phyloP scores from a whole-genome alignment of 192 early-diverging fungal genomes.

The Phlyctochytrium arcticum region DNA sequence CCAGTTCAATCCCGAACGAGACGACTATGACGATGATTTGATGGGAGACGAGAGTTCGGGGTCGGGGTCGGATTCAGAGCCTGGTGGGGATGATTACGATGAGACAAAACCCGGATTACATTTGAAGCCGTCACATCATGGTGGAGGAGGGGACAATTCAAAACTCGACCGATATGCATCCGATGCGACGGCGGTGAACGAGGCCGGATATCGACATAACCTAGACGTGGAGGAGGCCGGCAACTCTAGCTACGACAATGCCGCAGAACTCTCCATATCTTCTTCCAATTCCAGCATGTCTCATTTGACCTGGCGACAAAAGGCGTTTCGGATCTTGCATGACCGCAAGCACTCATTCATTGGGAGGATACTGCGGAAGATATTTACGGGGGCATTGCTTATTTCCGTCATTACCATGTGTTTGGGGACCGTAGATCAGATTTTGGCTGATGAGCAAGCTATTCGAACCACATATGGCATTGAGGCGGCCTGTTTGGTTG shows the following conservation, averaged over 20 bases:
- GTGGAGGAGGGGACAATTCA: no score
- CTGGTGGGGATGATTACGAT: no score
- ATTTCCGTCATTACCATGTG: constrained; percentile 23
- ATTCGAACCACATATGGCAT: neutral
- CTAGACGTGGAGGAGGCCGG: neutral
- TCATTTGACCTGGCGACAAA: neutral
- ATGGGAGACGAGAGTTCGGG: neutral
- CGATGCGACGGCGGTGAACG: neutral
- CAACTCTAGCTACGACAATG: neutral
- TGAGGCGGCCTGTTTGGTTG: constrained; percentile 15
- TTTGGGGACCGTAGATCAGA: constrained; percentile 12
- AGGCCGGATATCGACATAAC: neutral
- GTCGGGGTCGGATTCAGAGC: no score
- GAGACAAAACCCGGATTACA: no score
- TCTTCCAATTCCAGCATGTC: neutral
- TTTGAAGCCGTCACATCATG: no score
- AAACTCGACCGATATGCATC: no score
- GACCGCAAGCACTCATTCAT: neutral
- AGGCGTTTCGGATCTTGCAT: neutral
- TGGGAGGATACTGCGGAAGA: neutral
- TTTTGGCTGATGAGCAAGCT: neutral
- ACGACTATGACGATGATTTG: constrained; percentile 1
- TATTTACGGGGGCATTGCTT: constrained; percentile 5
- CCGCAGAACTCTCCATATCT: no score
- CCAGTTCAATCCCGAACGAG: neutral